phyloP scores from a whole-genome alignment of 441 rosid species.

The Populus hybrid region DNA sequence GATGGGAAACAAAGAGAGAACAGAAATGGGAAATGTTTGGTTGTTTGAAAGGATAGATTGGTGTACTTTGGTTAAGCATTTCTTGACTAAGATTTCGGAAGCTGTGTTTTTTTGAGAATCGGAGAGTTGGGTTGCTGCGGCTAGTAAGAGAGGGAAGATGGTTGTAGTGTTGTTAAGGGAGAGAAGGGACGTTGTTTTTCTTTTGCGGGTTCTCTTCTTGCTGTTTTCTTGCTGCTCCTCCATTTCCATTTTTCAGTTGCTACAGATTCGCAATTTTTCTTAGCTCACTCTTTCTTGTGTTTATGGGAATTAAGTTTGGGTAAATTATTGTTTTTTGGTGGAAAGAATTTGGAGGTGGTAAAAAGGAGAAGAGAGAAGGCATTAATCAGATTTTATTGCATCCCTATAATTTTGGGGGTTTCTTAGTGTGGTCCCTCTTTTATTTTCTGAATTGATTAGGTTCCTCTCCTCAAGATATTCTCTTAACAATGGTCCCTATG shows the following conservation, averaged over 20 bases:
- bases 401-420: background rate
- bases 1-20: constrained; percentile 40
- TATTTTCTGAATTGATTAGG: too few species aligned
- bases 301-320: background rate
- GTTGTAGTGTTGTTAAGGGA: background rate
- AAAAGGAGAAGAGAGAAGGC: background rate
- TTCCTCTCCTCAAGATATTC: too few species aligned
- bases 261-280: background rate
- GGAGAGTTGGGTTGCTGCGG: constrained; percentile 29
- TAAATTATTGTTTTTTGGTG: too few species aligned
- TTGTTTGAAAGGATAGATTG: constrained; percentile 22
- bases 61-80: constrained; percentile 31
- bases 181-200: background rate
- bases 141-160: constrained; percentile 38
- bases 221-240: background rate
- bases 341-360: background rate
- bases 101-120: background rate
- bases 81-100: constrained; percentile 19
- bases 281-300: background rate
- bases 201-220: constrained; percentile 10
- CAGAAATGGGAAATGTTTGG: constrained; percentile 21
- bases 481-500: background rate
- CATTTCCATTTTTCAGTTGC: background rate
- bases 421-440: background rate
- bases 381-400: background rate